Percentiles rank a stretch among this genome's conserved stretches.
phyloP scores from a whole-genome alignment of 2,329 filamentous ascomycete genomes.

The Trichothecium roseum region DNA sequence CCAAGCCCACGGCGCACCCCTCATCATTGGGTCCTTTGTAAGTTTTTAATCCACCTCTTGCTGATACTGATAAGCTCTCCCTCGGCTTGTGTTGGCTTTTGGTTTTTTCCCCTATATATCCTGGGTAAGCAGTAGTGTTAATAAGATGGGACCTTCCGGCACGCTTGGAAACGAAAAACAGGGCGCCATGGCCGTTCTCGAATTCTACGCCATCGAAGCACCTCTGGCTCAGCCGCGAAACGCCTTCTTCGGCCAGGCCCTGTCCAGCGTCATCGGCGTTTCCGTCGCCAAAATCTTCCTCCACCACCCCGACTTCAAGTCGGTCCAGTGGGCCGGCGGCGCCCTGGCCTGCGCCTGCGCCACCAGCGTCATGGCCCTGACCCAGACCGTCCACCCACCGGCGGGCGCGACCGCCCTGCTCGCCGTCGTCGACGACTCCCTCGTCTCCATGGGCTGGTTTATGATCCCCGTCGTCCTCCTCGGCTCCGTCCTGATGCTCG shows the following conservation, averaged over 20 bases:
- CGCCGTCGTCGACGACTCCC: slow-evolving; percentile 47
- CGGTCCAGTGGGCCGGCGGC: slow-evolving; percentile 53
- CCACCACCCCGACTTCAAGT: slow-evolving; percentile 32
- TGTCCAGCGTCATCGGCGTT: slow-evolving; percentile 52
- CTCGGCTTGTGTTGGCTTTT: background rate
- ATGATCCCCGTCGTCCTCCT: slow-evolving; percentile 54
- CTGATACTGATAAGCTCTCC: no score
- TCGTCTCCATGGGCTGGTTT: slow-evolving; percentile 55
- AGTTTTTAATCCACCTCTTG: slow-evolving; percentile 17
- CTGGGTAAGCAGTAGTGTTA: no score
- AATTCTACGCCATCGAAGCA: slow-evolving; percentile 62
- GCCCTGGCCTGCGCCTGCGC: slow-evolving; percentile 54
- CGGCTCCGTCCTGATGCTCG: slow-evolving; percentile 50
- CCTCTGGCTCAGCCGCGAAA: slow-evolving; percentile 66
- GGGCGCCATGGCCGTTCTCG: slow-evolving; percentile 67
- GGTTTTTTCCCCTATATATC: no score
- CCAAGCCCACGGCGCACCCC: slow-evolving; percentile 37
- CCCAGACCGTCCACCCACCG: slow-evolving; percentile 63
- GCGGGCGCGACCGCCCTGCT: slow-evolving; percentile 65
- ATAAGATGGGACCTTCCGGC: background rate
- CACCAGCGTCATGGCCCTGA: slow-evolving; percentile 56
- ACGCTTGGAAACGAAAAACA: slow-evolving; percentile 16
- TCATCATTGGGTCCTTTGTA: slow-evolving; percentile 63
- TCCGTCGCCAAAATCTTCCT: slow-evolving; percentile 55
- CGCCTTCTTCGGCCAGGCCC: slow-evolving; percentile 54